Evolutionary conservation across 1,139 yeast species (phyloP).

Genomic region (Ashbya aceris): DNA sequence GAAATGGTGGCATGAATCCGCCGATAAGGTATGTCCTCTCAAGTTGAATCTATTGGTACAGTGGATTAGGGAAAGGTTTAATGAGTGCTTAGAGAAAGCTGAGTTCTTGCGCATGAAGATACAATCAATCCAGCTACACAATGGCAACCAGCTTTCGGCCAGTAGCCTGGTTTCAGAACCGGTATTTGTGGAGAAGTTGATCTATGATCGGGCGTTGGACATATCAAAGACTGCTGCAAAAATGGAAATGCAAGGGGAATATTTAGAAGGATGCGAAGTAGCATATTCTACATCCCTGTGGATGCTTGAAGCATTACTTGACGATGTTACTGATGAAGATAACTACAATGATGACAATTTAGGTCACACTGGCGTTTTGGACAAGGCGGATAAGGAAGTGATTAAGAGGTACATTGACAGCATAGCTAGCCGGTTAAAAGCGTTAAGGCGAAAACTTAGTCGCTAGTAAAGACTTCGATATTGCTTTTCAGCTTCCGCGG

Average conservation of each 20-base stretch:
- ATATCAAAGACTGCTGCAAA: slow-evolving; percentile 88
- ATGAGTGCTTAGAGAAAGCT: slow-evolving; percentile 82
- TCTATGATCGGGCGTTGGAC: slow-evolving; percentile 88
- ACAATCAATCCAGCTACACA: slow-evolving; percentile 6
- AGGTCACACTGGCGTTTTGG: slow-evolving; percentile 35
- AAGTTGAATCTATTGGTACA: slow-evolving; percentile 76
- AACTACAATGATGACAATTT: slow-evolving; percentile 26
- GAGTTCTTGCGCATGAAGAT: slow-evolving; percentile 44
- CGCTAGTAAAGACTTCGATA: background rate
- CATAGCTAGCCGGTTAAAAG: slow-evolving; percentile 59
- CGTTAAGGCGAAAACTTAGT: slow-evolving; percentile 35
- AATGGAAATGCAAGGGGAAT: slow-evolving; percentile 70
- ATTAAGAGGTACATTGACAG: slow-evolving; percentile 71
- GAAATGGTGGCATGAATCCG: slow-evolving; percentile 72
- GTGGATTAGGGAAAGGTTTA: slow-evolving; percentile 84
- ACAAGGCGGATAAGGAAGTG: slow-evolving; percentile 60
- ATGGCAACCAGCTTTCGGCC: slow-evolving; percentile 6
- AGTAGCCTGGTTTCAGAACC: slow-evolving; percentile 13
- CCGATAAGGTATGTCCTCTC: slow-evolving; percentile 32
- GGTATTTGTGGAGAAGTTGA: slow-evolving; percentile 69
- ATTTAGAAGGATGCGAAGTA: slow-evolving; percentile 70
- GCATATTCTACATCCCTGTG: slow-evolving; percentile 88
- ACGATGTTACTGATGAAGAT: slow-evolving; percentile 35
- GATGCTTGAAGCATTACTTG: slow-evolving; percentile 86
- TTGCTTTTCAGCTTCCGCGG: too few species aligned